Evolutionary conservation across 306 rosid species (phyloP).

Genomic region (Hippophae rhamnoides): DNA sequence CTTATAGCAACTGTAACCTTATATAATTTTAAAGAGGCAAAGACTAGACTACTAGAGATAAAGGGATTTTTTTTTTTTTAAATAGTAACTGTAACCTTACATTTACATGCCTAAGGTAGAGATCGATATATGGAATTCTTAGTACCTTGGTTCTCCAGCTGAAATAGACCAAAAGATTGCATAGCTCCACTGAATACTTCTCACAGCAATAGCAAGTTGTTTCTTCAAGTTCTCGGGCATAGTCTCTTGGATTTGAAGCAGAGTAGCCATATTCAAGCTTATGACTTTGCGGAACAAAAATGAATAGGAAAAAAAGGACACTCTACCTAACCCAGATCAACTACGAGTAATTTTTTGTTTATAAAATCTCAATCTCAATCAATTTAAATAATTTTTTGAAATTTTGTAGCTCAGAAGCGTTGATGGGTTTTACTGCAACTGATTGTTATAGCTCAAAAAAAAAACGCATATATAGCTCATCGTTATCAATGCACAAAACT

Average conservation of each 20-base stretch:
- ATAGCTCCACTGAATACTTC: constrained; percentile 81
- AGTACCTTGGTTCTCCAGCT: constrained; percentile 49
- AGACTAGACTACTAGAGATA: no score
- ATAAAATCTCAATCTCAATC: constrained; percentile 7
- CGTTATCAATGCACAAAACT: not conserved
- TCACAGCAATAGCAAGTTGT: constrained; percentile 72
- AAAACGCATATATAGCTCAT: constrained; percentile 11
- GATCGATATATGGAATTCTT: no score
- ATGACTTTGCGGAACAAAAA: constrained; percentile 11
- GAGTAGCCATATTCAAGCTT: constrained; percentile 22
- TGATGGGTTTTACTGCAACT: constrained; percentile 8
- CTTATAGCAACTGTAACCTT: no score
- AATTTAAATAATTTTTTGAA: constrained; percentile 3
- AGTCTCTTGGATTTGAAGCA: constrained; percentile 22
- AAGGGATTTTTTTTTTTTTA: no score
- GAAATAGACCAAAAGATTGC: constrained; percentile 72
- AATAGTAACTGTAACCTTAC: no score
- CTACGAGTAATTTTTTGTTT: not conserved
- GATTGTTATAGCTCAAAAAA: not conserved
- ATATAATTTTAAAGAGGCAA: no score
- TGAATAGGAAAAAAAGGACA: not conserved
- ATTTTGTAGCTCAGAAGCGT: not conserved
- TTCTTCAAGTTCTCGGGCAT: constrained; percentile 47
- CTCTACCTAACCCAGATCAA: constrained; percentile 11
- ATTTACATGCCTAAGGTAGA: no score